phyloP scores from a whole-genome alignment of 2,329 filamentous ascomycete species.

The Phyllosticta citribraziliensis region DNA sequence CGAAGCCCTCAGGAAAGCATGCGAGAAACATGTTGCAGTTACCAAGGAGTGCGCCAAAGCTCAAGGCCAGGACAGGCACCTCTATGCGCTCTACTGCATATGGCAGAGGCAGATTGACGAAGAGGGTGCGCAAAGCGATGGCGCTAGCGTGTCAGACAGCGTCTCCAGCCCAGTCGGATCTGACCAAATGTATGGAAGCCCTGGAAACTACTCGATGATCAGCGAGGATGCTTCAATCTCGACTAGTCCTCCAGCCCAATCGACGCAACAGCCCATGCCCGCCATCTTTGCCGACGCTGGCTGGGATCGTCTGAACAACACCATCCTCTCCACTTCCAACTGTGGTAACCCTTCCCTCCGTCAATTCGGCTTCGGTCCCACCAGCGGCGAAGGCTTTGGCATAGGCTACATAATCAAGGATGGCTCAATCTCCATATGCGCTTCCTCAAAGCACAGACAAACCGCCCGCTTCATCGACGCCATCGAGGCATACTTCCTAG shows the following conservation, averaged over 20 bases:
- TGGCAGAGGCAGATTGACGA: conserved; percentile 87
- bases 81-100: conserved; percentile 88
- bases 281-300: conserved; percentile 77
- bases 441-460: conserved; percentile 86
- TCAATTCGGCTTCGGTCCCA: conserved; percentile 94
- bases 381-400: conserved; percentile 86
- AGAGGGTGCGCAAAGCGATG: conserved; percentile 45
- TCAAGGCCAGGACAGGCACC: conserved; percentile 81
- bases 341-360: conserved; percentile 91
- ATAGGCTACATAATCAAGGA: conserved; percentile 99
- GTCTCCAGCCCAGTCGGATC: conserved; percentile 40
- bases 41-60: conserved; percentile 84
- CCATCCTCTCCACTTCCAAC: conserved; percentile 93
- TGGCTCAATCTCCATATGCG: conserved; percentile 80
- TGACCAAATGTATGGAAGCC: conserved; percentile 37
- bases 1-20: conserved; percentile 73
- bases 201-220: conserved; percentile 42
- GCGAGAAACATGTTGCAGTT: conserved; percentile 66
- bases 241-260: conserved; percentile 41
- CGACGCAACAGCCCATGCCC: conserved; percentile 49
- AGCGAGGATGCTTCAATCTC: conserved; percentile 40
- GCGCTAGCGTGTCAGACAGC: conserved; percentile 43
- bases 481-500: conserved; percentile 79
- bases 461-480: conserved; percentile 84
- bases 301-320: conserved; percentile 93